phyloP scores from a whole-genome alignment of 2,329 filamentous ascomycete species.

The Chrysoporthe puriensis region DNA sequence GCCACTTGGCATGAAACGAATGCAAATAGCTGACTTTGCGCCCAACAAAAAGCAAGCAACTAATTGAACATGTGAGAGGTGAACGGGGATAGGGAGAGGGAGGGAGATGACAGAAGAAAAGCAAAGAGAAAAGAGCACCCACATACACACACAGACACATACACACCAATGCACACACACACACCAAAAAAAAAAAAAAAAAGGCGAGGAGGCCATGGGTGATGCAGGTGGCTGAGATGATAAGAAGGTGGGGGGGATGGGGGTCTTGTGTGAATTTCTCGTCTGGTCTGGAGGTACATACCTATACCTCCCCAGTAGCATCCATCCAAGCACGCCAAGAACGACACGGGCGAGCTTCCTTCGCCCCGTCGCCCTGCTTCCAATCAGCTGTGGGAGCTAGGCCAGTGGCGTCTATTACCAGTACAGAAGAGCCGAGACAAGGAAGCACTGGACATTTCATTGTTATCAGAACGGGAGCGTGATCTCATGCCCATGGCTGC shows the following conservation, averaged over 20 bases:
- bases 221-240: not conserved
- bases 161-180: too few species aligned
- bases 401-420: constrained; percentile 1
- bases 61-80: too few species aligned
- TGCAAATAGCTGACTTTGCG: not conserved
- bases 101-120: not conserved
- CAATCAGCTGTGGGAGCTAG: not conserved
- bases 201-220: not conserved
- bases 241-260: not conserved
- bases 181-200: not conserved
- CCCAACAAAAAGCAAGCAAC: too few species aligned
- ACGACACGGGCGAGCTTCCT: not conserved
- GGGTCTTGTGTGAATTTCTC: not conserved
- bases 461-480: not conserved
- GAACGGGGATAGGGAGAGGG: not conserved
- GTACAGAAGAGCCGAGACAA: constrained; percentile 10
- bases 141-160: too few species aligned
- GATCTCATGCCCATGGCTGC: not conserved
- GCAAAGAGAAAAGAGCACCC: not conserved
- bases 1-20: not conserved
- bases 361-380: not conserved
- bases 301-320: not conserved
- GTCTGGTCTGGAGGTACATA: not conserved
- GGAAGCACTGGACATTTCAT: not conserved
- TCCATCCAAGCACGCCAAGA: not conserved